Evolutionary conservation across 2,329 filamentous ascomycete genomes (phyloP).

Genomic region (Monosporascus sp.): DNA sequence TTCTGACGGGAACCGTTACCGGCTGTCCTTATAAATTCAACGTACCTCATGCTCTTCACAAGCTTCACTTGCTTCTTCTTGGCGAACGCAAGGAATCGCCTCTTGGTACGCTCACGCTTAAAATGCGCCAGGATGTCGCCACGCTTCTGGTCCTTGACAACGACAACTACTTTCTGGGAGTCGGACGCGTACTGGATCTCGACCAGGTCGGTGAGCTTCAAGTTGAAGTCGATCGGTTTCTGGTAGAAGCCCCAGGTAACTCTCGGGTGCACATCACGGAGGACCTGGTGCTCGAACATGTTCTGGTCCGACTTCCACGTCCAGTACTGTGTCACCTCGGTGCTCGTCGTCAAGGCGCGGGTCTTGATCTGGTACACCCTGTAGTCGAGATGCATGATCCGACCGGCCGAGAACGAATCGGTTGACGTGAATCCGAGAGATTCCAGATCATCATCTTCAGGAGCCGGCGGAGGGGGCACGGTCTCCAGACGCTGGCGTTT

Average conservation of each 20-base stretch:
- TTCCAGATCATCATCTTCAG: slow-evolving; percentile 34
- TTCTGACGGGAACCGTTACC: background rate
- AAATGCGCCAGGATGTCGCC: slow-evolving; percentile 48
- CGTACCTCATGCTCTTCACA: slow-evolving; percentile 37
- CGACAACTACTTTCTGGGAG: slow-evolving; percentile 37
- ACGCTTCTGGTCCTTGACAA: slow-evolving; percentile 32
- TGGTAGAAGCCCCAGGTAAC: slow-evolving; percentile 45
- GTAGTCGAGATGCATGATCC: slow-evolving; percentile 43
- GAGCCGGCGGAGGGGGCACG: slow-evolving; percentile 7
- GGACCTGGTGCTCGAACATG: slow-evolving; percentile 49
- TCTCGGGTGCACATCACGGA: slow-evolving; percentile 37
- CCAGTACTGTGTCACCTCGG: slow-evolving; percentile 50
- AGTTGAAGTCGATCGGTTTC: slow-evolving; percentile 45
- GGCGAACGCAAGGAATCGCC: slow-evolving; percentile 45
- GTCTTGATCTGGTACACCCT: slow-evolving; percentile 49
- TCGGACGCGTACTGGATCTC: slow-evolving; percentile 40
- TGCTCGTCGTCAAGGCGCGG: slow-evolving; percentile 38
- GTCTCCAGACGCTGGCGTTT: slow-evolving; percentile 26
- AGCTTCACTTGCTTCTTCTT: slow-evolving; percentile 38
- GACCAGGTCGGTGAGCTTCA: slow-evolving; percentile 40
- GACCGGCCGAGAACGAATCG: slow-evolving; percentile 44
- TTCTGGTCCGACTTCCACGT: slow-evolving; percentile 38
- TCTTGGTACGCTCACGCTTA: slow-evolving; percentile 47
- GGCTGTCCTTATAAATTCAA: background rate
- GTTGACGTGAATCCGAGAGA: slow-evolving; percentile 44